Conservation (phyloP, 805 yeast genomes). For the Hermanozyma aechmeae region DNA sequence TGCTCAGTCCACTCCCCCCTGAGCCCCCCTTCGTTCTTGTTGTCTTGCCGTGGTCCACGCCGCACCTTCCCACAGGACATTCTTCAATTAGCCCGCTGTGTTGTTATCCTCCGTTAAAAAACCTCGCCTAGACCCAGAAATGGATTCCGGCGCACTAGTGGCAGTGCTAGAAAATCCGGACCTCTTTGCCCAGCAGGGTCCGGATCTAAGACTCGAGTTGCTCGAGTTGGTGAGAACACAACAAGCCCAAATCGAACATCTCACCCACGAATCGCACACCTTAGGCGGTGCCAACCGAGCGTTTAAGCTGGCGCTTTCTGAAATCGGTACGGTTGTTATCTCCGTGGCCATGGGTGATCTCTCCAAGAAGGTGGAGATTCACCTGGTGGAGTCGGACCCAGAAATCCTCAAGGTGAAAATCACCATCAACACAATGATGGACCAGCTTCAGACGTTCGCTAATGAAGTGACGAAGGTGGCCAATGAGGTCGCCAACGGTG, state of each 20-base stretch:
- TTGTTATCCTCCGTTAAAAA: slow-evolving; percentile 8
- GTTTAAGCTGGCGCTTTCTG: slow-evolving; percentile 60
- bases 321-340: slow-evolving; percentile 78
- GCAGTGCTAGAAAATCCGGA: slow-evolving; percentile 31
- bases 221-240: slow-evolving; percentile 20
- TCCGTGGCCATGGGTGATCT: slow-evolving; percentile 87
- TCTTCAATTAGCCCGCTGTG: too few relatives aligned
- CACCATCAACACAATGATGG: slow-evolving; percentile 84
- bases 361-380: slow-evolving; percentile 69
- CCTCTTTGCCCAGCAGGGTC: slow-evolving; percentile 17
- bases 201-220: slow-evolving; percentile 22
- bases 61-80: too few relatives aligned
- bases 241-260: slow-evolving; percentile 16
- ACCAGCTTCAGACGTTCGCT: slow-evolving; percentile 73
- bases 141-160: slow-evolving; percentile 25
- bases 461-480: slow-evolving; percentile 78
- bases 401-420: slow-evolving; percentile 72
- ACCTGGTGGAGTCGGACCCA: slow-evolving; percentile 64
- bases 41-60: too few relatives aligned
- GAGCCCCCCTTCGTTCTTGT: too few relatives aligned
- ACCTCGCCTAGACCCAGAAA: slow-evolving; percentile 11
- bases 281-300: slow-evolving; percentile 53
- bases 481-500: slow-evolving; percentile 85
- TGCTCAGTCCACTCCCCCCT: too few relatives aligned
- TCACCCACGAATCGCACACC: slow-evolving; percentile 23